Evolutionary conservation across 371 early-diverging fungal species (phyloP).

Genomic region (Nematocida sp.): DNA sequence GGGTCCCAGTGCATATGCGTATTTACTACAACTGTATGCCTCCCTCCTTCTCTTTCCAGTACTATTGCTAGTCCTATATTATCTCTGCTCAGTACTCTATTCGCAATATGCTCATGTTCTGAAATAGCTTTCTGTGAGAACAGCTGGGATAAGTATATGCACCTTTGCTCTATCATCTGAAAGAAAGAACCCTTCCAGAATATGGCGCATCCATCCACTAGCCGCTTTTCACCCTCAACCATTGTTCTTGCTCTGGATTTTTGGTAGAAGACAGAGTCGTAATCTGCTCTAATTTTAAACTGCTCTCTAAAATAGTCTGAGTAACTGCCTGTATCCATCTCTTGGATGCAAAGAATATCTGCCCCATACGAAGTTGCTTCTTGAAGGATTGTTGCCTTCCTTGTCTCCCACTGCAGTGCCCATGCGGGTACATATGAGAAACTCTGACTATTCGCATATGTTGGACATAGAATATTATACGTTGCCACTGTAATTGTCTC

Average conservation of each 20-base stretch:
- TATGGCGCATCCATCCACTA: constrained; percentile 93
- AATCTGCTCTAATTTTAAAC: constrained; percentile 70
- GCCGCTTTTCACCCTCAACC: constrained; percentile 78
- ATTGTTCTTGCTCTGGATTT: constrained; percentile 86
- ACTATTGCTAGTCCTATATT: constrained; percentile 83
- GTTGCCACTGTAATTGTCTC: constrained; percentile 80
- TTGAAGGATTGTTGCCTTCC: constrained; percentile 81
- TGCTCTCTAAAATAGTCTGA: constrained; percentile 78
- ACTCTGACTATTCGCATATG: constrained; percentile 79
- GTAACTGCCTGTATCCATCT: constrained; percentile 68
- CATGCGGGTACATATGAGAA: constrained; percentile 93
- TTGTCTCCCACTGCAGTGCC: constrained; percentile 87
- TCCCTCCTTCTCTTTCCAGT: constrained; percentile 73
- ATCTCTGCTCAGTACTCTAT: constrained; percentile 84
- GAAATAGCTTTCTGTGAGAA: constrained; percentile 80
- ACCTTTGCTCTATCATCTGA: constrained; percentile 75
- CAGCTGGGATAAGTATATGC: constrained; percentile 85
- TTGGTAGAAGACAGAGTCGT: constrained; percentile 85
- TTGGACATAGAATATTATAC: constrained; percentile 88
- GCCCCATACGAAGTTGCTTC: constrained; percentile 81
- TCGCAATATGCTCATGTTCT: constrained; percentile 83
- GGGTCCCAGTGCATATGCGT: constrained; percentile 73
- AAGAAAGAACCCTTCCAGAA: constrained; percentile 82
- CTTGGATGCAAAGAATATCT: constrained; percentile 91
- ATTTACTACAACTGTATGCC: constrained; percentile 78